Evolutionary conservation across 2,329 filamentous ascomycete genomes (phyloP).

Genomic region (Fusarium sp.): DNA sequence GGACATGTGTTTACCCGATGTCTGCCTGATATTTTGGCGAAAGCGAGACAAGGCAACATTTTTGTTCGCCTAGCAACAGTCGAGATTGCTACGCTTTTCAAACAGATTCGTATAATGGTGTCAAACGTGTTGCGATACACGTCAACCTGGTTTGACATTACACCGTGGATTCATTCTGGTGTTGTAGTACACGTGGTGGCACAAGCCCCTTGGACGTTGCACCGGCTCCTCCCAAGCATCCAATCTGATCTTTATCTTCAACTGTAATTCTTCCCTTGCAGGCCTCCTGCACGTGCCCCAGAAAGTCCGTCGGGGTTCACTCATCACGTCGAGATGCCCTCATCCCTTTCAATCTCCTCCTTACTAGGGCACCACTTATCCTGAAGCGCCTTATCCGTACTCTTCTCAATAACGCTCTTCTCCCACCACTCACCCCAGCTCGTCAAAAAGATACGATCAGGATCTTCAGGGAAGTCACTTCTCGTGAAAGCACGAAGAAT

Average conservation of each 20-base stretch:
- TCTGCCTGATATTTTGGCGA: neutral
- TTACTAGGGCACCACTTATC: constrained; percentile 60
- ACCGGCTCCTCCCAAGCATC: neutral
- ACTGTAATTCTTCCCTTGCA: neutral
- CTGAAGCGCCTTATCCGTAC: constrained; percentile 57
- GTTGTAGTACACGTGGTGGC: neutral
- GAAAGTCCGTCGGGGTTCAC: neutral
- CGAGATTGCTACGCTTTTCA: neutral
- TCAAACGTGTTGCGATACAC: neutral
- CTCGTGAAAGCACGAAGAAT: constrained; percentile 55
- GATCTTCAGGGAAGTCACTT: constrained; percentile 59
- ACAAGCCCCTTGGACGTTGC: neutral
- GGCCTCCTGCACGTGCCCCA: neutral
- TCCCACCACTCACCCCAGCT: constrained; percentile 66
- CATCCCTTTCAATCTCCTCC: constrained; percentile 58
- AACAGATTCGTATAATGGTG: neutral
- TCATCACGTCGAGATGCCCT: constrained; percentile 35
- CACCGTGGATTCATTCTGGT: neutral
- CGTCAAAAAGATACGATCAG: constrained; percentile 61
- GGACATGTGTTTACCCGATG: neutral
- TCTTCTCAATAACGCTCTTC: constrained; percentile 52
- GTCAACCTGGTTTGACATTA: neutral
- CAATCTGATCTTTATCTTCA: neutral
- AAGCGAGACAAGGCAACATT: neutral
- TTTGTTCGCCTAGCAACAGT: neutral